Evolutionary conservation across 306 rosid species (phyloP).

Genomic region (Cucumis sativus): Cucumber_9930_V3 NC_026657.2:9754001-9754500

Average conservation of each 20-base stretch:
- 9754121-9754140: slow-evolving; percentile 17
- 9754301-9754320: slow-evolving; percentile 21
- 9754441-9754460: neutral
- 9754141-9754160: slow-evolving; percentile 28
- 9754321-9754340: slow-evolving; percentile 24
- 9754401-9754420: neutral
- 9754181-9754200: slow-evolving; percentile 16
- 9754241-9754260: neutral
- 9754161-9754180: slow-evolving; percentile 30
- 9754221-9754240: neutral
- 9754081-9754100: neutral
- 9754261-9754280: neutral
- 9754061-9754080: neutral
- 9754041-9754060: neutral
- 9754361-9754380: slow-evolving; percentile 8
- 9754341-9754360: slow-evolving; percentile 12
- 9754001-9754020: neutral
- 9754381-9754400: neutral
- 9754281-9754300: slow-evolving; percentile 4
- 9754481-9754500: neutral
- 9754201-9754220: slow-evolving; percentile 19
- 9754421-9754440: neutral
- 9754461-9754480: neutral
- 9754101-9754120: neutral
- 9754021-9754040: neutral